phyloP scores from a whole-genome alignment of 345 rosid species.

The Fremontodendron californicum region DNA sequence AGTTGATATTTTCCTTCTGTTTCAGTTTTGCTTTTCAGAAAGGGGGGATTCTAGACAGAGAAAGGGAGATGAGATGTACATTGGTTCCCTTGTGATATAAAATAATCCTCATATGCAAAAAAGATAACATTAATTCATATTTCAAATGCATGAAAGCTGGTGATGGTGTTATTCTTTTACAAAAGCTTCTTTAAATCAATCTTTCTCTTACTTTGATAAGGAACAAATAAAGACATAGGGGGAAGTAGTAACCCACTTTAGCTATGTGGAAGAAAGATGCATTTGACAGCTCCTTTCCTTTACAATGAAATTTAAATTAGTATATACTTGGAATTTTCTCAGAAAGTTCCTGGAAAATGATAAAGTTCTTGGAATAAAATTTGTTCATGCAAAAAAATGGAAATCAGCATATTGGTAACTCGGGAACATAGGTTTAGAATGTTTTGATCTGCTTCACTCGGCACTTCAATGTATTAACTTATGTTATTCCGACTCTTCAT shows the following conservation, averaged over 20 bases:
- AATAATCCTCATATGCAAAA: conserved; percentile 18
- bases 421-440: not conserved
- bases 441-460: not conserved
- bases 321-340: not conserved
- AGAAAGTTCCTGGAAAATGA: not conserved
- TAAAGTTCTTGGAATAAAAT: not conserved
- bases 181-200: conserved; percentile 56
- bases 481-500: no score
- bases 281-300: not conserved
- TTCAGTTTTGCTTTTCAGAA: not conserved
- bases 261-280: conserved; percentile 18
- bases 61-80: not conserved
- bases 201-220: conserved; percentile 70
- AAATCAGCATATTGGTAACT: not conserved
- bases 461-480: no score
- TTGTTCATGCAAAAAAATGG: not conserved
- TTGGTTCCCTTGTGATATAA: conserved; percentile 12
- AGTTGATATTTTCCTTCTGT: not conserved
- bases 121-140: conserved; percentile 16
- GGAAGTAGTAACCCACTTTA: conserved; percentile 46
- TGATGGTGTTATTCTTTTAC: no score
- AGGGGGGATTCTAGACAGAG: not conserved
- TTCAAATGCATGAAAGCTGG: conserved; percentile 41
- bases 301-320: conserved; percentile 7
- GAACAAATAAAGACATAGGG: conserved; percentile 46